A percentile compares a stretch with the other conserved stretches of the same genome.
These are phyloP conservation scores for Solanum pinnatisectum DNA, from an alignment of 257 asterid genomes.

Conservation along the genomic window DNA sequence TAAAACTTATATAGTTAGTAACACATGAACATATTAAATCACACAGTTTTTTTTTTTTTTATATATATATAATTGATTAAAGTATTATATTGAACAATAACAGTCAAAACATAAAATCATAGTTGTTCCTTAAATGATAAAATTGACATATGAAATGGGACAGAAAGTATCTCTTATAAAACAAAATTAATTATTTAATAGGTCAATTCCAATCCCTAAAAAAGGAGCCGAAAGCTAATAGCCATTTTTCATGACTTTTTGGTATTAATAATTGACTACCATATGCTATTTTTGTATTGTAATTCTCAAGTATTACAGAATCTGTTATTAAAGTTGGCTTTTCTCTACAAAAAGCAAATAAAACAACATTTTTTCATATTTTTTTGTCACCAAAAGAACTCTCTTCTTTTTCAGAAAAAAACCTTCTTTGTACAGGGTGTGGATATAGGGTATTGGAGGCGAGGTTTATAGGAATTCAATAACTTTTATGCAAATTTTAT, in stretches of 20 bases:
- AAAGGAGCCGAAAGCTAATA: neutral
- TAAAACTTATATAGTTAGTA: neutral
- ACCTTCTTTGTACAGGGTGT: accelerated
- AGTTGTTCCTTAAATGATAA: neutral
- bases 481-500: no score
- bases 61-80: neutral
- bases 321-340: neutral
- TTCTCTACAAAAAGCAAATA: neutral
- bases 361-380: neutral
- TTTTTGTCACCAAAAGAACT: neutral
- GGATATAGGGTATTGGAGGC: neutral
- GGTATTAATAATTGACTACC: neutral
- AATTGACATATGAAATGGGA: neutral
- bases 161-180: neutral
- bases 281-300: neutral
- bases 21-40: neutral
- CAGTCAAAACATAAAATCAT: neutral
- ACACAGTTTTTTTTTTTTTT: no score
- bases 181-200: neutral
- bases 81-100: neutral
- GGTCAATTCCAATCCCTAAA: neutral
- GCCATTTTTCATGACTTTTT: neutral
- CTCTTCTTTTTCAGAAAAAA: neutral
- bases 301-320: neutral
- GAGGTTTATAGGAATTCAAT: accelerated